Base-by-base conservation (phyloP, 1,139 yeast genomes). In the Pichia sp. region DNA sequence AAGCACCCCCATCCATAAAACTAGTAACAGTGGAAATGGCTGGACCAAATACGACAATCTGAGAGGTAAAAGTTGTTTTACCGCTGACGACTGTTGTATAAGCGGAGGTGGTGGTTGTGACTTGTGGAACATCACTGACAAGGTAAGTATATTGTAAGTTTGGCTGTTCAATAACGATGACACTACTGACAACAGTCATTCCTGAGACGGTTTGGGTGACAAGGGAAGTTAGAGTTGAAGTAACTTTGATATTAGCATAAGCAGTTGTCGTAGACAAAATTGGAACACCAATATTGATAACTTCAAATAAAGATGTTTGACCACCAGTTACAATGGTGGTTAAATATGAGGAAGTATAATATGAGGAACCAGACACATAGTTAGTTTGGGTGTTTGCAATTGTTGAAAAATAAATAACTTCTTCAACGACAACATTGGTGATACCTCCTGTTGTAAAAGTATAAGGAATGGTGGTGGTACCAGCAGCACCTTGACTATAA, bases 31-130 rank as follows among this genome's bases (percentile, higher is more conserved):
- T 48, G n/a, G 45, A 26, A 27, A 36, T 40, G n/a, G 46, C 4
- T 18, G 51, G 51, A 29, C 51, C 51, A 35, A 32, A 31, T 8
- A 48, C 49, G 36, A 45, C 38, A 33, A 42, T 33, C 6, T 26
- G 42, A 2, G 51, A 41, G 5, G 54, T 44, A 2, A 29, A 4
- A 3, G 34, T 33, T 6, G 45, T 25, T 7, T 11, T 41, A 37
- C 49, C 49, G 7, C 8, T 7, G 7, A 48, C 43, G 7, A 32
- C 29, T 5, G 43, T 42, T 2, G 46, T 42, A 31, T 9, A 39
- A 2, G 44, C 37, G 6, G 49, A 36, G 3, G 51, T 47, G 3
- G 47, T 31, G 3, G 51, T 45, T 11, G 10, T 34, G 2, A 25
- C 7, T 2, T 42, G 36, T 9, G 44, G 28, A 28, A 39, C 48